Evolutionary conservation across 192 early-diverging fungal species (phyloP), one percentile per base, ranked within the genome.

Genomic region (Spizellomyces sp.): DNA sequence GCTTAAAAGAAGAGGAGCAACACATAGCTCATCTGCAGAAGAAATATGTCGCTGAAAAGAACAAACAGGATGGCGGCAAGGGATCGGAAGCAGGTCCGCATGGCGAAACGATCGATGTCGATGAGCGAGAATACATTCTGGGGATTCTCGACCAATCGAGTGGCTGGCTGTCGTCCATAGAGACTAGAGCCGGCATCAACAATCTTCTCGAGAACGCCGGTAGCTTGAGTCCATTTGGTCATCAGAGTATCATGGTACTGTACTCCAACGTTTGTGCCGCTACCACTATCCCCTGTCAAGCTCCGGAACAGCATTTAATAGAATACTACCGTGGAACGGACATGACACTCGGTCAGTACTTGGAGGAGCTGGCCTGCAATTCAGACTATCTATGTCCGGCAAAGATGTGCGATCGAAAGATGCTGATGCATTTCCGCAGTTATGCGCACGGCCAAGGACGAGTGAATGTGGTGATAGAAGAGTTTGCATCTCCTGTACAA

Each of bases 371-470:
- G 45, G 93, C 88, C 80, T 87, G 83, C 77, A 87, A 92, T 19
- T 82, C 91, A 22, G 77, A 82, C 10, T 75, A 81, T 52, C 67
- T 82, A 9, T 98, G 95, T 59, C 81, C 87, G 7, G 79, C 86
- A 14, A 80, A 87, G 9, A 77, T 83, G 6, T 99, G 97, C 73
- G 87, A 88, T 41, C 83, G 90, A 15, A 91, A 91, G 5, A 86
- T 95, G 77, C 74, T 89, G 42, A 79, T 89, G 71, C 97, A 99
- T 76, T 89, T 87, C 27, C 93, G 91, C 48, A 89, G 85, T 57
- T 99, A 95, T 85, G 88, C 91, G 43, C 95, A 99, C 74, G 90
- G 91, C 22, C 75, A 87, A 72, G 91, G 91, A 9, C 78, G 89
- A 22, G 80, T 98, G 12, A 91, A 84, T 59, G 92, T 98, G 0